These are phyloP conservation scores for Alternaria novae-zelandiae DNA, from an alignment of 2,329 filamentous ascomycete genomes.

Conservation along the genomic window DNA sequence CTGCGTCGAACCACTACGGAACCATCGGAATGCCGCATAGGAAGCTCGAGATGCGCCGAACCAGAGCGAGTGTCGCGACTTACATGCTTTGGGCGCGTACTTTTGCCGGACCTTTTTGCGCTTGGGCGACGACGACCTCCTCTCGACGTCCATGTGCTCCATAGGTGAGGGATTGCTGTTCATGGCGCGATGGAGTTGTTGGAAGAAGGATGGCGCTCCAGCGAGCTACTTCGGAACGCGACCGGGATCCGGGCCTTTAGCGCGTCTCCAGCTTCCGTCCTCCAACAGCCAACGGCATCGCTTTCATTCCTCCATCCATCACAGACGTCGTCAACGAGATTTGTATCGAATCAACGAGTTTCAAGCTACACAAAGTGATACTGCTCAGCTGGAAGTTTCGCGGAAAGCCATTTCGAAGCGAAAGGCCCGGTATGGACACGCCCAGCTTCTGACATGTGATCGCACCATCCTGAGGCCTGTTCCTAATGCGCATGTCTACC, in stretches of 20 bases:
- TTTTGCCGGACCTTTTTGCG: constrained; percentile 47
- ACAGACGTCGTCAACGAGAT: neutral
- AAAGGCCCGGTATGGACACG: neutral
- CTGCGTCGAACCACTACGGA: constrained; percentile 21
- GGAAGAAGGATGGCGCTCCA: constrained; percentile 17
- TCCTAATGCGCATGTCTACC: too few relatives aligned
- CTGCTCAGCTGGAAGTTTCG: neutral
- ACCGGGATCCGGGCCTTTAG: constrained; percentile 15
- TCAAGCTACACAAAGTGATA: rapidly evolving
- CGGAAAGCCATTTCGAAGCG: neutral
- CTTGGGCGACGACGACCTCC: constrained; percentile 37
- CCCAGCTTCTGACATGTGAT: neutral
- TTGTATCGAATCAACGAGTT: neutral
- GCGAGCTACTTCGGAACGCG: constrained; percentile 25
- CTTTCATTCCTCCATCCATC: neutral
- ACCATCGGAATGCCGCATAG: constrained; percentile 32
- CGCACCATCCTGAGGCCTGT: too few relatives aligned
- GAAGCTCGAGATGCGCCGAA: constrained; percentile 5
- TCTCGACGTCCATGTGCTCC: constrained; percentile 26
- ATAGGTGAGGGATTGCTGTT: constrained; percentile 26
- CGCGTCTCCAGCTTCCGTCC: neutral
- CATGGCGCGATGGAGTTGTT: constrained; percentile 30
- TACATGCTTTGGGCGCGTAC: constrained; percentile 46
- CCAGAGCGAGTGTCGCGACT: constrained; percentile 16
- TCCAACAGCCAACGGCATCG: neutral